Evolutionary conservation across 192 early-diverging fungal genomes (phyloP), one percentile per base, ranked within the genome.

Genomic region (Martensiomyces pterosporus): DNA sequence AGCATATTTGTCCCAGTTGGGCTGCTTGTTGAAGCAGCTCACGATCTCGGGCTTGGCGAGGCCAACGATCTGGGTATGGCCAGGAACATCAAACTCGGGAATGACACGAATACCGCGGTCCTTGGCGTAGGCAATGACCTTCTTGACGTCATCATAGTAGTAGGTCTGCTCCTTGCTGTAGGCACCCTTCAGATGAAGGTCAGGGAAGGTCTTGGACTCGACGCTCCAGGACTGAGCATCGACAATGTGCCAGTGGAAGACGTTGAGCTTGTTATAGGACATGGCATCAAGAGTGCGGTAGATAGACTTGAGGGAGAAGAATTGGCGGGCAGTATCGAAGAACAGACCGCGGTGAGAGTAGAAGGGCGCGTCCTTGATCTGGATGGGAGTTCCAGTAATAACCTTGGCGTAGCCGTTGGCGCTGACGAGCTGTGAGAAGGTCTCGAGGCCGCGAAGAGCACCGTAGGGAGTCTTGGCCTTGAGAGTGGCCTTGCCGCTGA

Each of bases 1-100:
- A 13, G 82, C 83, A 64, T 78, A 84, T 19, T 57, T 47, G 63
- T 81, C 80, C 56, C 76, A 77, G 39, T 55, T 58, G 57, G 83
- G 85, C 66, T 77, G 80, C 26, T 63, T 66, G 51, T 80, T 78
- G 24, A 56, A 34, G 62, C 82, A 89, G 42, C 73, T 68, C 60
- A 83, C 76, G 39, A 81, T 51, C 52, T 85, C 75, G 24, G 85
- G 80, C 17, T 75, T 49, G n/a, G 51, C 60, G 59, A 59, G 66
- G 6, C 72, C 65, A 7, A 83, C 35, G 71, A 73, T 65, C 33
- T 74, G 62, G 5, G 82, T 86, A 53, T 94, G 87, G 0, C 85
- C 85, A 18, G 89, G 88, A 57, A 89, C 87, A 51, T 96, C 92
- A 44, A 93, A 79, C 64, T 96, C 93, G 3, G 91, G 91, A 34